Percentiles rank a stretch among this genome's conserved stretches.
Conservation (phyloP, 768 basidiomycete species). For the Russula earlei region DNA sequence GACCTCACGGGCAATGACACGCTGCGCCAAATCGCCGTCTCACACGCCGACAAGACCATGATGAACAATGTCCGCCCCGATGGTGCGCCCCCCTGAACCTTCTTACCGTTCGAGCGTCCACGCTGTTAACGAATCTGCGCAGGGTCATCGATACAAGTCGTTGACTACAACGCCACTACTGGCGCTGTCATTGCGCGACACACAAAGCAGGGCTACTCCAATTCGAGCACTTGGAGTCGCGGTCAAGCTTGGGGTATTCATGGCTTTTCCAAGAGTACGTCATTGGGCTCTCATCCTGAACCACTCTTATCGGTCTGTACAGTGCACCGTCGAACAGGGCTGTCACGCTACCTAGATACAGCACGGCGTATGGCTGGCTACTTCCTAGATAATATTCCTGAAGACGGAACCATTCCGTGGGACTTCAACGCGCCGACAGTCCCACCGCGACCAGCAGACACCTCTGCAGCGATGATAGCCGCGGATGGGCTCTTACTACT, state of each 20-base stretch:
- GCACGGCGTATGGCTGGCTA: constrained; percentile 48
- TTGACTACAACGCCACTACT: constrained; percentile 58
- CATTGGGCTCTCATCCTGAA: background rate
- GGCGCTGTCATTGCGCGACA: constrained; percentile 47
- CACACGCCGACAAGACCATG: constrained; percentile 60
- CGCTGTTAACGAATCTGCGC: background rate
- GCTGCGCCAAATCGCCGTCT: constrained; percentile 47
- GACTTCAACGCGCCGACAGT: constrained; percentile 60
- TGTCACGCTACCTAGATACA: constrained; percentile 47
- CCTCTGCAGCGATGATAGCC: constrained; percentile 58
- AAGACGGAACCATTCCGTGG: constrained; percentile 62
- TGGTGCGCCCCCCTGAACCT: constrained; percentile 30
- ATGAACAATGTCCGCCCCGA: constrained; percentile 56
- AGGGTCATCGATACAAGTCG: constrained; percentile 40
- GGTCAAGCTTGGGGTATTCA: constrained; percentile 68
- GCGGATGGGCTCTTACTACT: constrained; percentile 52
- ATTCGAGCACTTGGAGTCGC: constrained; percentile 62
- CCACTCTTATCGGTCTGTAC: background rate
- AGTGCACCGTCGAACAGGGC: constrained; percentile 53
- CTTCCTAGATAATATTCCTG: constrained; percentile 51
- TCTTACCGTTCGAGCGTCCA: background rate
- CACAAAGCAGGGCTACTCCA: constrained; percentile 55
- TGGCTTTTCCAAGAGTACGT: constrained; percentile 59
- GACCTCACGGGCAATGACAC: constrained; percentile 52
- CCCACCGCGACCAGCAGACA: constrained; percentile 55